These are phyloP conservation scores for Lactarius psammicola DNA, from an alignment of 768 basidiomycete genomes.

Conservation along the genomic window DNA sequence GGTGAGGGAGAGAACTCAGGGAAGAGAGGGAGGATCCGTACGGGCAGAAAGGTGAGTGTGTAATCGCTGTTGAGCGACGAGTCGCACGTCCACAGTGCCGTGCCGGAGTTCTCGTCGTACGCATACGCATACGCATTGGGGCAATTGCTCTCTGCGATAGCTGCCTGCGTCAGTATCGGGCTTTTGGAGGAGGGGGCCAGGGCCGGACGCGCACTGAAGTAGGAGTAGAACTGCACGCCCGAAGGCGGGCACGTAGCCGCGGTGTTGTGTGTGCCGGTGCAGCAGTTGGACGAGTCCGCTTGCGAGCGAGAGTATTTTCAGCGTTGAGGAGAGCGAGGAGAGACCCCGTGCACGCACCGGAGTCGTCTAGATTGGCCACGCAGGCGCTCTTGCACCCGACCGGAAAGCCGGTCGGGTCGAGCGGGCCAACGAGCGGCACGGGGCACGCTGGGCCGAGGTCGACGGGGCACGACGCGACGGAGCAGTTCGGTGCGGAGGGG, in stretches of 20 bases:
- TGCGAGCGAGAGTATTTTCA: constrained; percentile 31
- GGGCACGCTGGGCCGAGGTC: constrained; percentile 45
- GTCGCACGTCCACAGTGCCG: constrained; percentile 54
- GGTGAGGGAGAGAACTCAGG: not conserved
- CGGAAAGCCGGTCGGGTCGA: constrained; percentile 50
- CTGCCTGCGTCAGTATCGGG: not conserved
- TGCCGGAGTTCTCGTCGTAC: constrained; percentile 51
- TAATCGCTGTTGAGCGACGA: constrained; percentile 35
- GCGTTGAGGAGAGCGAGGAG: not conserved
- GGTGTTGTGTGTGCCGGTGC: constrained; percentile 36
- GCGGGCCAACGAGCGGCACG: constrained; percentile 49
- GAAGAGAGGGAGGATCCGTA: constrained; percentile 8
- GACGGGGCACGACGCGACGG: constrained; percentile 31
- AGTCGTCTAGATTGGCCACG: constrained; percentile 39
- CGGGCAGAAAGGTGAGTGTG: constrained; percentile 36
- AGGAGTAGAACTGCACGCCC: constrained; percentile 30
- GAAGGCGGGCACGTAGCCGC: constrained; percentile 39
- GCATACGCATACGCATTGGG: constrained; percentile 54
- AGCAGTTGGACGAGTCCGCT: constrained; percentile 42
- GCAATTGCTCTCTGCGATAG: constrained; percentile 39
- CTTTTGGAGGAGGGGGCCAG: not conserved
- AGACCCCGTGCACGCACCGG: constrained; percentile 30
- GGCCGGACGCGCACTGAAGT: constrained; percentile 8
- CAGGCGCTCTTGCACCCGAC: constrained; percentile 66
- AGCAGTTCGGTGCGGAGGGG: constrained; percentile 31